phyloP scores from a whole-genome alignment of 306 rosid species.

The Castanospermum australe region DNA sequence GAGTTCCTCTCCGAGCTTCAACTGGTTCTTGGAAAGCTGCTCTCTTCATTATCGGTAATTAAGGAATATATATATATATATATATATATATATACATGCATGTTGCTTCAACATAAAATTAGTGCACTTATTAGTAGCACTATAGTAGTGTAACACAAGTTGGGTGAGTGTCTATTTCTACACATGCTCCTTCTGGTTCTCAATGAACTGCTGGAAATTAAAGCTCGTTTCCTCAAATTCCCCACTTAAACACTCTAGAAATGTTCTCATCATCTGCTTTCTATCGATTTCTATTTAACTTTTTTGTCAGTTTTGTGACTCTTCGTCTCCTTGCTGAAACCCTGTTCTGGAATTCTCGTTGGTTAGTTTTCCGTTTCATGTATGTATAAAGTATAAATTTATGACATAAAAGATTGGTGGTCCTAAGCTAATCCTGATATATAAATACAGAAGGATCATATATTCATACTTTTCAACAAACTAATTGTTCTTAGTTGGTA shows the following conservation, averaged over 20 bases:
- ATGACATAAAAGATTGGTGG: background rate
- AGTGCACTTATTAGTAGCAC: background rate
- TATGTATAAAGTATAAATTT: background rate
- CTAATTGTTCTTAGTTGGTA: too few relatives aligned
- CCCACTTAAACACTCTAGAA: background rate
- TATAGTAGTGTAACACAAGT: background rate
- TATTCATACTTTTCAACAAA: too few relatives aligned
- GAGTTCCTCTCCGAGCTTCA: conserved; percentile 60
- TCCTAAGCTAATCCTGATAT: background rate
- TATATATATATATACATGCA: background rate
- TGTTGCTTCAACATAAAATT: background rate
- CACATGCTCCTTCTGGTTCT: background rate
- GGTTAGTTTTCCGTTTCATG: background rate
- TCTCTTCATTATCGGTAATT: conserved; percentile 63
- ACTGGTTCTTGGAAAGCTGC: conserved; percentile 79
- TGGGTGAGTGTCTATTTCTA: background rate
- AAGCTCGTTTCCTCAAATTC: background rate
- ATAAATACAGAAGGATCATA: background rate
- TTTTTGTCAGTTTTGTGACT: background rate
- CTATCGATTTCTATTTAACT: background rate
- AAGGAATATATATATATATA: too few relatives aligned
- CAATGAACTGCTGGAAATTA: background rate
- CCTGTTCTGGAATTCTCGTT: background rate
- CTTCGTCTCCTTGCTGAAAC: background rate
- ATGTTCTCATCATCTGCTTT: background rate